Evolutionary conservation across 345 rosid genomes (phyloP), one percentile per base, ranked within the genome.

Genomic region (Leavenworthia alabamica): DNA sequence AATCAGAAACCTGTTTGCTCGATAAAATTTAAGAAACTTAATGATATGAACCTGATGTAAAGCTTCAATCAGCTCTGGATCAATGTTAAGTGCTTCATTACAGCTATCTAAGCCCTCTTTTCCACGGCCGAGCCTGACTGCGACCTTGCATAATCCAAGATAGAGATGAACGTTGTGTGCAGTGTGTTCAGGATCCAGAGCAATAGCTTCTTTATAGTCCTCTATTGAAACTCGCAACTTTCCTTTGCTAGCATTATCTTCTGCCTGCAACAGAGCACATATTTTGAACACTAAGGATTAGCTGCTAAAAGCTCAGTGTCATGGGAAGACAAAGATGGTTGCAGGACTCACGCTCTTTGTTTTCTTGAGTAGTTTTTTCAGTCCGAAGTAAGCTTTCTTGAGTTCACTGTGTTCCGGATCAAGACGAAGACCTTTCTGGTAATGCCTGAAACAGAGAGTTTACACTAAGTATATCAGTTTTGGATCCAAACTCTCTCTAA

Each of bases 351-450:
- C 97, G 70, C 87, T 83, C 80, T 94, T 90, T 37, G 95, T 87
- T 78, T 94, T 94, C 83, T 94, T 94, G 45, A 90, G 83, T 62
- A 94, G 77, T 66, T 88, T 94, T 73, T 94, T 94, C 74, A 94
- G 68, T 28, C 89, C 96, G 75, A 94, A 90, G 78, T 90, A 94
- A 28, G 97, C 96, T 73, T 94, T 94, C 82, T 94, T 94, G 59
- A 90, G 79, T 62, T 81, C 89, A 72, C 85, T 60, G 61, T 94
- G 99, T 78, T 94, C 99, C 28, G 99, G 99, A 73, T 94, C 99
- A 39, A 84, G 86, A 24, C 97, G 95, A 32, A 94, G 96, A 19
- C 99, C 99, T 72, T 83, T 94, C 53, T 94, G 99, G 75, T 67
- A 94, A 80, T 94, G 99, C 82, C 99, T 89, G 78, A 52, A 44